Conservation (phyloP, 73 alveolate genomes). For the Durusdinium trenchii region DNA sequence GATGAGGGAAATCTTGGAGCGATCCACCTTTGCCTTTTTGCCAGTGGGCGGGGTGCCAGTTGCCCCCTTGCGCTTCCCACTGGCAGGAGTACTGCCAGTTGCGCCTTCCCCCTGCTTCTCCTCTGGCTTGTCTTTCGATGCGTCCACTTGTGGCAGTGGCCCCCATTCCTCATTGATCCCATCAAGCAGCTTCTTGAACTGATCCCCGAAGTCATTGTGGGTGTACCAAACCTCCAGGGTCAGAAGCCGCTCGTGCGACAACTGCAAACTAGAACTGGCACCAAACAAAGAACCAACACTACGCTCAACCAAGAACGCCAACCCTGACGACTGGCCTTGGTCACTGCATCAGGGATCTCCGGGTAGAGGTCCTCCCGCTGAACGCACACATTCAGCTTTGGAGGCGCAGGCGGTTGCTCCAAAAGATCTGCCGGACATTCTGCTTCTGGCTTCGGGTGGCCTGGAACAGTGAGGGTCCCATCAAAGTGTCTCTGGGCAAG, state of each 20-base stretch:
- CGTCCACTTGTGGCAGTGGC: too few species aligned
- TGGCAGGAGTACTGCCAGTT: too few species aligned
- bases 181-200: not conserved
- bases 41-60: not conserved
- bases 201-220: not conserved
- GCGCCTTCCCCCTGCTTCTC: too few species aligned
- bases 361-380: not conserved
- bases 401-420: conserved; percentile 9
- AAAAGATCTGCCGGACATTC: not conserved
- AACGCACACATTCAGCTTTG: not conserved
- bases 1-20: not conserved
- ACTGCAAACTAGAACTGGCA: not conserved
- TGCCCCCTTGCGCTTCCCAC: not conserved
- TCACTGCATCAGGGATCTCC: not conserved
- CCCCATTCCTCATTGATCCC: too few species aligned
- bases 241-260: not conserved
- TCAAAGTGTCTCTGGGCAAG: not conserved
- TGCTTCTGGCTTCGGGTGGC: too few species aligned
- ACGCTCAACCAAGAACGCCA: too few species aligned
- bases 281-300: too few species aligned
- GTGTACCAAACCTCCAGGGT: not conserved
- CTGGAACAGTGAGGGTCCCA: not conserved
- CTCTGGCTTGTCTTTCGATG: too few species aligned
- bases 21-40: not conserved
- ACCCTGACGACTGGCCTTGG: too few species aligned